Evolutionary conservation across 129 eudicot genomes (phyloP).

Genomic region (Helianthus tuberosus): DNA sequence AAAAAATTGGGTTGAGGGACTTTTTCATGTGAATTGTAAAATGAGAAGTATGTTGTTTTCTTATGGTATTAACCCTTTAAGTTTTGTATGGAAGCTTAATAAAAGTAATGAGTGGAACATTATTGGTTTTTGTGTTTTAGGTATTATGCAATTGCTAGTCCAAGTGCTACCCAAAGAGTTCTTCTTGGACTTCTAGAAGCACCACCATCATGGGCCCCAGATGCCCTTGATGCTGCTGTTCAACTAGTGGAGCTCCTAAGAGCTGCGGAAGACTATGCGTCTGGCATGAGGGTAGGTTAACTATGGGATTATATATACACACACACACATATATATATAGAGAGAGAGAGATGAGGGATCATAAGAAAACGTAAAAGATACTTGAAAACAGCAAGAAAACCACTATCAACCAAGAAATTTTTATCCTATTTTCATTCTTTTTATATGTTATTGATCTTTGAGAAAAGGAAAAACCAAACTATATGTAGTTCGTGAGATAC

Average conservation of each 20-base stretch:
- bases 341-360: too few relatives aligned
- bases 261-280: conserved; percentile 98
- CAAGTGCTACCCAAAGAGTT: conserved; percentile 97
- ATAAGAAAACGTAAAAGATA: too few relatives aligned
- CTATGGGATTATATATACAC: not conserved
- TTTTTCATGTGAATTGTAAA: not conserved
- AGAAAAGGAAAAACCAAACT: too few relatives aligned
- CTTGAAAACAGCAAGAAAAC: too few relatives aligned
- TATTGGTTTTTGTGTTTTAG: conserved; percentile 41
- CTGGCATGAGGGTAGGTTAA: conserved; percentile 90
- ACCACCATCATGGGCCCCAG: conserved; percentile 99
- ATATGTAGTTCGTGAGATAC: too few relatives aligned
- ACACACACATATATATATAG: not conserved
- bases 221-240: conserved; percentile 99
- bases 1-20: not conserved
- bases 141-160: conserved; percentile 97
- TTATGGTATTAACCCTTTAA: not conserved
- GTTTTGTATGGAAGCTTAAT: conserved; percentile 7
- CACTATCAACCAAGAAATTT: too few relatives aligned
- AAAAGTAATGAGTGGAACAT: not conserved
- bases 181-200: conserved; percentile 98
- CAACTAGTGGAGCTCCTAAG: conserved; percentile 95
- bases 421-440: too few relatives aligned
- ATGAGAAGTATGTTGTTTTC: not conserved
- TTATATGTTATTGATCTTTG: too few relatives aligned